Base-by-base conservation (phyloP, 2,329 filamentous ascomycete genomes). In the Claviceps fusiformis region DNA sequence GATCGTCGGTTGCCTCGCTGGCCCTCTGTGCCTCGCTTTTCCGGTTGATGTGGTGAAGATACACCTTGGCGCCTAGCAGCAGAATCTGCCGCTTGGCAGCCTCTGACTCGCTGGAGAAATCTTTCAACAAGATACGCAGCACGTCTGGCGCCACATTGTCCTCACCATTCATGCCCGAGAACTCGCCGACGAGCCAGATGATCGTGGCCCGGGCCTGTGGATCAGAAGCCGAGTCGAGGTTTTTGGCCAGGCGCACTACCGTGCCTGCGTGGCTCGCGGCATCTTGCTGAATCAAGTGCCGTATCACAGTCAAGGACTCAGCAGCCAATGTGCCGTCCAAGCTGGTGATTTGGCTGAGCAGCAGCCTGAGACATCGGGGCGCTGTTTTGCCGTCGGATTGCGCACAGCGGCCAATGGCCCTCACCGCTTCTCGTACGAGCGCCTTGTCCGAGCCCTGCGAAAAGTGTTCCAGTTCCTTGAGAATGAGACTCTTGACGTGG, bases 111-210 rank as follows among this genome's bases (percentile, higher is more conserved):
- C 84, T 82, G 1, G 83, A 76, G 65, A 97, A 98, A 19, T 85
- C 86, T 67, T 90, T 92, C 48, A 90, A 79, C 2, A 98, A 73
- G 47, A 97, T 92, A 8, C 93, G 83, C 39, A 97, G 73, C 7
- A 97, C 90, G 64, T 98, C 93, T 0, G 92, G 85, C 0, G 93
- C 93, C 58, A 98, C 92, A 63, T 95, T 95, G 66, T 93, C 85
- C 57, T 91, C 85, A 10, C 85, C 80, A 55, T 89, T 82, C 3
- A 86, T 70, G 0, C 89, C 89, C 0, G 92, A 83, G 63, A 95
- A 97, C 69, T 98, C 93, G 49, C 93, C 93, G 0, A 97, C 91
- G 0, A 98, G 81, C 93, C 93, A 98, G 62, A 98, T 87, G 59
- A 98, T 96, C 52, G 89, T 95, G 3, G 93, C 93, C 60, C 93